Percentiles rank a stretch among this genome's conserved stretches.
These are phyloP conservation scores for Eucalyptus leucophloia DNA, from an alignment of 345 rosid genomes.

Conservation along the genomic window DNA sequence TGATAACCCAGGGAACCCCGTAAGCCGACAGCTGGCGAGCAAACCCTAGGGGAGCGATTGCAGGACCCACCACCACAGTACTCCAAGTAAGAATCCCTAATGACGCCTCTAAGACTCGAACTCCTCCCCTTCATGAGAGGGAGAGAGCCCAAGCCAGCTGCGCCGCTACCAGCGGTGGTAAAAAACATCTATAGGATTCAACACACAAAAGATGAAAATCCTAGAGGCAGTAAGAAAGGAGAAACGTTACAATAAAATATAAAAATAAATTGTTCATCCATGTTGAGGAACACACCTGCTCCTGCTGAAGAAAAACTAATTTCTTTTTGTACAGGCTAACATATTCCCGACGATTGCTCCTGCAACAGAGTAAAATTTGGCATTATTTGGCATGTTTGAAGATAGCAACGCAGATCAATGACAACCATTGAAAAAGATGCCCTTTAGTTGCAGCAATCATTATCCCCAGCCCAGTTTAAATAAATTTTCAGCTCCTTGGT, in stretches of 20 bases:
- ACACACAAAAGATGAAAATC: neutral
- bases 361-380: constrained; percentile 12
- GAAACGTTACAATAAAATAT: neutral
- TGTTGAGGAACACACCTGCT: constrained; percentile 30
- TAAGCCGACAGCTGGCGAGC: too few species aligned
- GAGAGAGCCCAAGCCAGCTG: too few species aligned
- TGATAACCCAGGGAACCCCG: too few species aligned
- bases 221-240: neutral
- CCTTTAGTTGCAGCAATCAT: neutral
- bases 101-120: too few species aligned
- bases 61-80: too few species aligned
- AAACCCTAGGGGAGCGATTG: too few species aligned
- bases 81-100: too few species aligned
- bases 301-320: constrained; percentile 57
- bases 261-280: neutral
- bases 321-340: constrained; percentile 65
- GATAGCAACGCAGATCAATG: neutral
- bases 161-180: too few species aligned
- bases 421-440: neutral
- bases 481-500: neutral
- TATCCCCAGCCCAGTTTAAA: neutral
- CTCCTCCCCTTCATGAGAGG: too few species aligned
- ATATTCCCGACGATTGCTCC: constrained; percentile 64
- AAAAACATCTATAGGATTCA: neutral
- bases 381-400: neutral